phyloP scores from a whole-genome alignment of 2,329 filamentous ascomycete species.

The Pezicula radicicola region DNA sequence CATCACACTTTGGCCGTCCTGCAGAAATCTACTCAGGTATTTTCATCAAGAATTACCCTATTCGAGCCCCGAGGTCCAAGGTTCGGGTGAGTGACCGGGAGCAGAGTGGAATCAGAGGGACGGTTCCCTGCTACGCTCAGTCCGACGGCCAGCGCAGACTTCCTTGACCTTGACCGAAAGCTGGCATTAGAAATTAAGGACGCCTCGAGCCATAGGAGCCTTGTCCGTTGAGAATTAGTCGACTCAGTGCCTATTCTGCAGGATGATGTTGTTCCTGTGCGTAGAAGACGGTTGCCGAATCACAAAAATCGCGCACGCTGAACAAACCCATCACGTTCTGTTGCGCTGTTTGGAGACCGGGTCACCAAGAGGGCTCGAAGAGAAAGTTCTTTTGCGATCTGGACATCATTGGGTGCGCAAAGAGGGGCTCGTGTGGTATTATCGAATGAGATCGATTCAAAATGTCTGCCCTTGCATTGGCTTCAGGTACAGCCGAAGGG shows the following conservation, averaged over 20 bases:
- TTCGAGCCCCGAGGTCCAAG: background rate
- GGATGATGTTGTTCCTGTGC: background rate
- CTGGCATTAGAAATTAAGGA: no score
- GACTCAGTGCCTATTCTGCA: background rate
- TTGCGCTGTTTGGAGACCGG: background rate
- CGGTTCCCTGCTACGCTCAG: no score
- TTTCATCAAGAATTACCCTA: background rate
- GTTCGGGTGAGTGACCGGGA: background rate
- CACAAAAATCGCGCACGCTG: background rate
- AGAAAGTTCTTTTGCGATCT: background rate
- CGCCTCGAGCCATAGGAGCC: background rate
- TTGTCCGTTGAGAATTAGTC: background rate
- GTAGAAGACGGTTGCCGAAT: background rate
- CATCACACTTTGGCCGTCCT: background rate
- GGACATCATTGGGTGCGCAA: background rate
- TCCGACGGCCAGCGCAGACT: no score
- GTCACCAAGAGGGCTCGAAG: background rate
- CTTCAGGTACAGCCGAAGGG: slow-evolving; percentile 1
- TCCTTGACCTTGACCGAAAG: no score
- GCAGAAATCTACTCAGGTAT: background rate
- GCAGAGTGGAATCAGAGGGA: background rate
- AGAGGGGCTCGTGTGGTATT: background rate
- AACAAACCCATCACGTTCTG: background rate
- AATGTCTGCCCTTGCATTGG: background rate
- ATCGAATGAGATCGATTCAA: background rate